Evolutionary conservation across 805 yeast species (phyloP).

Genomic region (Nakazawaea wyomingensis): DNA sequence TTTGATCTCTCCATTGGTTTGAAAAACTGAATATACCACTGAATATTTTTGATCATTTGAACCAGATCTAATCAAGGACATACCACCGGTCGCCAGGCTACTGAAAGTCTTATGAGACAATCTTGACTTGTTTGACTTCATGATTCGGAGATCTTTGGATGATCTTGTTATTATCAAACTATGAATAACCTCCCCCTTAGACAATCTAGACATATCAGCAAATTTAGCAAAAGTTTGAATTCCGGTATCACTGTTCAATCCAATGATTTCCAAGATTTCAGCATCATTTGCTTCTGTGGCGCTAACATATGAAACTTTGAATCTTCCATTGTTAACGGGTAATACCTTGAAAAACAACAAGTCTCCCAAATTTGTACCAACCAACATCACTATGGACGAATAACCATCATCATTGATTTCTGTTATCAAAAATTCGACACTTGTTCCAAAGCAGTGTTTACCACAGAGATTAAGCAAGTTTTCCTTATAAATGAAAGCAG

Average conservation of each 20-base stretch:
- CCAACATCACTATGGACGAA: constrained; percentile 65
- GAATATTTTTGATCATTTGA: constrained; percentile 23
- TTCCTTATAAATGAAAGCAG: constrained; percentile 41
- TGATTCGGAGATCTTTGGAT: constrained; percentile 53
- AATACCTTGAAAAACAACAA: constrained; percentile 57
- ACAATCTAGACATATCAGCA: constrained; percentile 49
- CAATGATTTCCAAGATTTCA: constrained; percentile 49
- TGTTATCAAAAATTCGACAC: constrained; percentile 70
- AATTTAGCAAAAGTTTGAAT: constrained; percentile 59
- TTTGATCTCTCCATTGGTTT: constrained; percentile 21
- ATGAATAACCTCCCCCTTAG: constrained; percentile 55
- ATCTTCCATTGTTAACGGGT: constrained; percentile 60
- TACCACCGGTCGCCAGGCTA: constrained; percentile 41
- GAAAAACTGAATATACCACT: constrained; percentile 23
- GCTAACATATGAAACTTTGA: constrained; percentile 47
- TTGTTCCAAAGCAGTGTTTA: constrained; percentile 35
- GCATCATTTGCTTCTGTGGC: constrained; percentile 44
- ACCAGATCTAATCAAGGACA: constrained; percentile 34
- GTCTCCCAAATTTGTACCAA: constrained; percentile 78
- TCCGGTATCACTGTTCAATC: constrained; percentile 57
- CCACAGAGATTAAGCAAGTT: constrained; percentile 20
- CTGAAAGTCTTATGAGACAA: constrained; percentile 59
- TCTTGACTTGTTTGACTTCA: constrained; percentile 57
- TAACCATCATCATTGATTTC: constrained; percentile 60
- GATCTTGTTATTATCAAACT: constrained; percentile 60